Percentiles rank a stretch among this genome's conserved stretches.
Evolutionary conservation across 495 filamentous ascomycete genomes (phyloP).

Genomic region (Daldinia caldariorum): DNA sequence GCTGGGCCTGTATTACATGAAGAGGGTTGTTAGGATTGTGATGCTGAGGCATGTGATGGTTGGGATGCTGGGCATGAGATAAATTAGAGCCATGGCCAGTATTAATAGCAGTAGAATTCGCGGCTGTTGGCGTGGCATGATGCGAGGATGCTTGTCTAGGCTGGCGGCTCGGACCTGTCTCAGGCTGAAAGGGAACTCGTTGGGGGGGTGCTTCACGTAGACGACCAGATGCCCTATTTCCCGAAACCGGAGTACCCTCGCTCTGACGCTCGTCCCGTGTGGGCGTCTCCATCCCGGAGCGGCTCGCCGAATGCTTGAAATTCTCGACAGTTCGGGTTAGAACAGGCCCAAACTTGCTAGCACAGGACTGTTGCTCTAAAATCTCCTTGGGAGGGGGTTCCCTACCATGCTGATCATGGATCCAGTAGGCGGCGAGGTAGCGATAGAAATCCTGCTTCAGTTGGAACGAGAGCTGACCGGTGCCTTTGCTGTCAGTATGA

Average conservation of each 20-base stretch:
- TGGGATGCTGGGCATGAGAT: slow-evolving; percentile 44
- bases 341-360: slow-evolving; percentile 72
- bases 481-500: slow-evolving; percentile 65
- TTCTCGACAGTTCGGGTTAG: slow-evolving; percentile 81
- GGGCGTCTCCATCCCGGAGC: slow-evolving; percentile 71
- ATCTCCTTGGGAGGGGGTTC: slow-evolving; percentile 85
- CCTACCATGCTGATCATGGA: slow-evolving; percentile 72
- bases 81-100: slow-evolving; percentile 47
- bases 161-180: slow-evolving; percentile 68
- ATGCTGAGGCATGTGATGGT: slow-evolving; percentile 45
- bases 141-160: slow-evolving; percentile 65
- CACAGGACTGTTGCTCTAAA: slow-evolving; percentile 66
- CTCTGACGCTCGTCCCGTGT: slow-evolving; percentile 65
- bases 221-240: slow-evolving; percentile 70
- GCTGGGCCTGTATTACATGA: slow-evolving; percentile 45
- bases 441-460: slow-evolving; percentile 86
- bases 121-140: slow-evolving; percentile 50
- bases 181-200: slow-evolving; percentile 82
- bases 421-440: slow-evolving; percentile 84
- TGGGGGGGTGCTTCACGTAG: slow-evolving; percentile 82
- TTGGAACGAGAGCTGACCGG: slow-evolving; percentile 76
- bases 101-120: slow-evolving; percentile 31
- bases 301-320: slow-evolving; percentile 60
- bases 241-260: slow-evolving; percentile 68
- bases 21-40: slow-evolving; percentile 45